Evolutionary conservation across 129 eudicot species (phyloP).

Genomic region (Flaveria brownii): DNA sequence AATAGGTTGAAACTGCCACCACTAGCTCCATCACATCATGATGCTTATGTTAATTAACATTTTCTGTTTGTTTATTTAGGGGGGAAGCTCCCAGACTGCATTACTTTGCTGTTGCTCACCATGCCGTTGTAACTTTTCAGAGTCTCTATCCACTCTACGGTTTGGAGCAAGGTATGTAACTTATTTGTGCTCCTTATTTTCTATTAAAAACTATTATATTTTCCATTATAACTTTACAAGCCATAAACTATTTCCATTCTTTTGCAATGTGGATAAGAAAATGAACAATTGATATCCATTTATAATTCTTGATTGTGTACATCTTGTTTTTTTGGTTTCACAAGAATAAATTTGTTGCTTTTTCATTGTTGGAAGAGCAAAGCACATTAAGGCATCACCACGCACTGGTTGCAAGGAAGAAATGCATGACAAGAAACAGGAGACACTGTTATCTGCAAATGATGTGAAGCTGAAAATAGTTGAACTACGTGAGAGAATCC

Average conservation of each 20-base stretch:
- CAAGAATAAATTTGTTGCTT: conserved; percentile 7
- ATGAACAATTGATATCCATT: not conserved
- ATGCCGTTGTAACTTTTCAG: conserved; percentile 69
- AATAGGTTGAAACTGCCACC: not conserved
- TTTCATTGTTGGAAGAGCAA: conserved; percentile 53
- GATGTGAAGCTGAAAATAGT: conserved; percentile 39
- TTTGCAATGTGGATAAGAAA: not conserved
- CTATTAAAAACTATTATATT: not conserved
- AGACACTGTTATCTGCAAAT: conserved; percentile 15
- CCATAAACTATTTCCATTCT: not conserved
- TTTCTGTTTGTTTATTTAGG: conserved; percentile 41
- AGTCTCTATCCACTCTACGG: conserved; percentile 78
- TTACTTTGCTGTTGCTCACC: conserved; percentile 96
- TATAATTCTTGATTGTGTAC: not conserved
- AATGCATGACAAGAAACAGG: conserved; percentile 43
- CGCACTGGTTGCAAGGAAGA: conserved; percentile 45
- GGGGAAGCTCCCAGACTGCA: conserved; percentile 82
- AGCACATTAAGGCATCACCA: conserved; percentile 73
- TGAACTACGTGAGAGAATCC: conserved; percentile 53
- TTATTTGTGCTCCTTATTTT: not conserved
- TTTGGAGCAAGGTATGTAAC: conserved; percentile 79
- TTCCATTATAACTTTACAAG: not conserved
- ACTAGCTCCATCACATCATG: conserved; percentile 17
- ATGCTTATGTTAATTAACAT: not conserved
- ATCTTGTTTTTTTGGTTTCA: conserved; percentile 1